Evolutionary conservation across 176 grass and related monocot genomes (phyloP).

Genomic region (Cenchrus fungigraminus): DNA sequence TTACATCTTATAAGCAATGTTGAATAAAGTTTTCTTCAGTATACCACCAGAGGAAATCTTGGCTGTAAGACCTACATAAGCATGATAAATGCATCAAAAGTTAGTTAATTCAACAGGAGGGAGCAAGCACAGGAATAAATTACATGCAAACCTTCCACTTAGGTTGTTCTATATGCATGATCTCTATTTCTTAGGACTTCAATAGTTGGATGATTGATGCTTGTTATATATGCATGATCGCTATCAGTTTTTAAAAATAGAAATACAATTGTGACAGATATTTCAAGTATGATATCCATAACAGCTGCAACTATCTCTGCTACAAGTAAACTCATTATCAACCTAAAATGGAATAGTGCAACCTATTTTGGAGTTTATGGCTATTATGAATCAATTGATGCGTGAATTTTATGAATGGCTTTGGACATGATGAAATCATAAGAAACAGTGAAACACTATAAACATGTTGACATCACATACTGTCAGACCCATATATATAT

Average conservation of each 20-base stretch:
- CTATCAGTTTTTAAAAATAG: not conserved
- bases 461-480: constrained; percentile 9
- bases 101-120: not conserved
- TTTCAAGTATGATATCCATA: not conserved
- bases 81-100: constrained; percentile 23
- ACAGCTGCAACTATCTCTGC: not conserved
- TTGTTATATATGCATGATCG: not conserved
- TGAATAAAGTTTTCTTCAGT: constrained; percentile 83
- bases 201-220: not conserved
- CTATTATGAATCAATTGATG: not conserved
- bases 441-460: not conserved
- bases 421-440: not conserved
- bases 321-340: not conserved
- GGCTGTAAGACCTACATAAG: constrained; percentile 63
- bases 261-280: not conserved
- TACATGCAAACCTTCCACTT: not conserved
- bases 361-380: not conserved
- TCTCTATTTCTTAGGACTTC: not conserved
- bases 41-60: constrained; percentile 77
- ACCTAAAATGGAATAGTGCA: not conserved
- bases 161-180: too few relatives aligned
- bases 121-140: constrained; percentile 18
- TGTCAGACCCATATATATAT: not conserved
- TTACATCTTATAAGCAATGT: constrained; percentile 81
- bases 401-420: not conserved